Conservation (phyloP, 2,329 filamentous ascomycete genomes). For the Zasmidium citrigriseum region DNA sequence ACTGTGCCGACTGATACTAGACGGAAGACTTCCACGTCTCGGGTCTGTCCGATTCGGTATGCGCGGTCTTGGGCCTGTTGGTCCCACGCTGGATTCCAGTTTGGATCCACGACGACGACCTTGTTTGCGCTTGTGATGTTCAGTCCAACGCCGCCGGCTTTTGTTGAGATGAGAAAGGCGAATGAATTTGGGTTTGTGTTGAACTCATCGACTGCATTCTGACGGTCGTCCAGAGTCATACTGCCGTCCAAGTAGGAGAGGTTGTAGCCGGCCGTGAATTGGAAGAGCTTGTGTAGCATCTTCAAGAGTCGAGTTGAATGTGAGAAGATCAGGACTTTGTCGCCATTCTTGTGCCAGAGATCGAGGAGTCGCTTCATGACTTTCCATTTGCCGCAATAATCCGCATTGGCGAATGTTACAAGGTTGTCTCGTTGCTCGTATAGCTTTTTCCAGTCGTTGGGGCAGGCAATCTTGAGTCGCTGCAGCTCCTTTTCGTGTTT, state of each 20-base stretch:
- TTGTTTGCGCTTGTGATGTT: conserved; percentile 99
- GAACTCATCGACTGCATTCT: conserved; percentile 81
- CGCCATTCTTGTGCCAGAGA: conserved; percentile 86
- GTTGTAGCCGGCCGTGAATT: conserved; percentile 79
- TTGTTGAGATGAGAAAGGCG: conserved; percentile 93
- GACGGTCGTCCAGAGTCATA: conserved; percentile 79
- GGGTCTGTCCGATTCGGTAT: conserved; percentile 88
- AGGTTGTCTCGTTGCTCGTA: conserved; percentile 77
- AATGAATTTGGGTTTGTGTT: conserved; percentile 86
- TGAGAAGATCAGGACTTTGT: conserved; percentile 95
- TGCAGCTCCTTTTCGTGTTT: conserved; percentile 78
- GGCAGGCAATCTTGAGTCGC: conserved; percentile 72
- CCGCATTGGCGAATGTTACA: conserved; percentile 76
- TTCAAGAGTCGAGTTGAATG: conserved; percentile 84
- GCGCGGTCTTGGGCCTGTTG: conserved; percentile 94
- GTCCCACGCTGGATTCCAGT: conserved; percentile 96
- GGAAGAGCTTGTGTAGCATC: conserved; percentile 83
- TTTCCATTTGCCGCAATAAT: conserved; percentile 97
- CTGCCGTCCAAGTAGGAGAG: conserved; percentile 88
- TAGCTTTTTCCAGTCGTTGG: conserved; percentile 71
- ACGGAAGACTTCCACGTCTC: conserved; percentile 94
- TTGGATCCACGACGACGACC: conserved; percentile 93
- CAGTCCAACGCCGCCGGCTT: conserved; percentile 86
- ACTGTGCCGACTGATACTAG: conserved; percentile 89
- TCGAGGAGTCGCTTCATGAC: conserved; percentile 81